Conservation (phyloP, 192 early-diverging fungal genomes). For the Allomyces javanicus region DNA sequence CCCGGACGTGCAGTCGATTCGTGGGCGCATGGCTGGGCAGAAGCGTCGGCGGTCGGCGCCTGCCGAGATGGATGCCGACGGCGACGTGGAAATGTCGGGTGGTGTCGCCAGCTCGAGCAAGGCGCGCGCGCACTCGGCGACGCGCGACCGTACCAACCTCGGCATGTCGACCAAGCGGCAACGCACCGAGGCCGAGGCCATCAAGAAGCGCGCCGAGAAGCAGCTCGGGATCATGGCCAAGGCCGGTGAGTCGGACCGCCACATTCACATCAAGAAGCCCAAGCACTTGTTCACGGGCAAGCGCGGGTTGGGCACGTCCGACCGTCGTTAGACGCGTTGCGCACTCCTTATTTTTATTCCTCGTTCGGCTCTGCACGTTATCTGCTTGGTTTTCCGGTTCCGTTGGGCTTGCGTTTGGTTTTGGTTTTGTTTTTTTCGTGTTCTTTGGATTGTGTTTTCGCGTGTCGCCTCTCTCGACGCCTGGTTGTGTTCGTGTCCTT, state of each 20-base stretch:
- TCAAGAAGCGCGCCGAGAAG: conserved; percentile 51
- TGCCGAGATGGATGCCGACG: neutral
- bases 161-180: conserved; percentile 1
- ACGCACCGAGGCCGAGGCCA: conserved; percentile 46
- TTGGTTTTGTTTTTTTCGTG: no score
- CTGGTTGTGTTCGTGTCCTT: no score
- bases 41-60: neutral
- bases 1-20: neutral
- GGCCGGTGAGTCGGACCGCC: conserved; percentile 83
- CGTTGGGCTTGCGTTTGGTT: no score
- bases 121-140: no score
- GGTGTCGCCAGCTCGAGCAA: neutral
- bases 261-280: conserved; percentile 81
- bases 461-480: no score
- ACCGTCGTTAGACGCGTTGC: conserved; percentile 43
- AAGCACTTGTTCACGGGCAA: conserved; percentile 96
- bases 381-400: no score
- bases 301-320: conserved; percentile 54
- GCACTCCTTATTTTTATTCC: neutral
- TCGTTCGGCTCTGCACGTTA: neutral
- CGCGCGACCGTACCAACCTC: conserved; percentile 12
- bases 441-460: no score
- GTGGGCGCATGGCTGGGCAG: neutral
- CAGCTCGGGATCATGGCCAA: conserved; percentile 53
- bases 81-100: neutral